Base-by-base conservation (phyloP, 148 eudicot genomes). In the Dysphania ambrosioides region DNA sequence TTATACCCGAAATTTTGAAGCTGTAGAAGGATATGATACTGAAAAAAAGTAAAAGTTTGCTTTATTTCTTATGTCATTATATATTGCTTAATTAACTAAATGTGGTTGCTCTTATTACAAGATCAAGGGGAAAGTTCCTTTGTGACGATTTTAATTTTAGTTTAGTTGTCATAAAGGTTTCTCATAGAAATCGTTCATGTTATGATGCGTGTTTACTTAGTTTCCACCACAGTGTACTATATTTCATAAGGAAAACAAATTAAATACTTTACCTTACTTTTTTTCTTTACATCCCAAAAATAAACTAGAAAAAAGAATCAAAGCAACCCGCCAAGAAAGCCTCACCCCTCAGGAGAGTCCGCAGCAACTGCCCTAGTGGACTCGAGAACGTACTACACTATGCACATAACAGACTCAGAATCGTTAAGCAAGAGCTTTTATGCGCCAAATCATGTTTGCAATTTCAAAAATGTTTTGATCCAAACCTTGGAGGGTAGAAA, bases 1-100 rank as follows among this genome's bases (percentile, higher is more conserved):
- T 82, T 57, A 88, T 90, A 62, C 92, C 96, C 6, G 89, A 90
- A 36, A 78, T 88, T 66, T 73, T 85, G 64, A 90, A 90, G 85
- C 86, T 90, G 69, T 88, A 69, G 76, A 44, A 19, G 42, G 24
- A 8, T 15, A 44, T 41, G 29, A 0, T 2, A 15, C 18, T 1
- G 27, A 26, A 69, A 59, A 15, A 36, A 23, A 8, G 8, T 36
- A 42, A 42, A 42, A 11, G 9, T 11, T 42, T 42, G 47, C 13
- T 42, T 36, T 68, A 4, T 31, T 53, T 21, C 10, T 51, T 7
- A 2, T 30, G 0, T 71, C 9, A 68, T 66, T 0, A 60, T 69
- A 24, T 47, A 31, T 65, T 74, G 36, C 66, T 51, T 29, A 16
- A 32, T 75, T 18, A 74, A 72, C 75, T 58, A 72, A 36, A 18